phyloP scores from a whole-genome alignment of 2,329 filamentous ascomycete genomes.

The Alternaria incomplexa region DNA sequence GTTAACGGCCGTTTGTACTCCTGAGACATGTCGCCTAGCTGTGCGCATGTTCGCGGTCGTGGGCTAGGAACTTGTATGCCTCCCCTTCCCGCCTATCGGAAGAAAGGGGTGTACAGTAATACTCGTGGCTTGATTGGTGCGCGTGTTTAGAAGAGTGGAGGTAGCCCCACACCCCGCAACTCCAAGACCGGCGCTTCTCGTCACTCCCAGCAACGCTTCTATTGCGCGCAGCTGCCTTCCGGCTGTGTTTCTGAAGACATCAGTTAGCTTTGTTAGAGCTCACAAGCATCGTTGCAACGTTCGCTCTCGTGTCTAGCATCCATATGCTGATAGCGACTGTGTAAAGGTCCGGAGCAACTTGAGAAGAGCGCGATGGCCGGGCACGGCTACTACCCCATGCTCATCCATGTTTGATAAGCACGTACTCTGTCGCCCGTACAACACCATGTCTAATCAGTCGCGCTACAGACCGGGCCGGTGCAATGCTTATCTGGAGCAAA shows the following conservation, averaged over 20 bases:
- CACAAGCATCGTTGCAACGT: not conserved
- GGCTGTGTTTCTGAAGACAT: not conserved
- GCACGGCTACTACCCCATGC: not conserved
- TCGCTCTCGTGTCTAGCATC: not conserved
- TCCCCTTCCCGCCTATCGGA: not conserved
- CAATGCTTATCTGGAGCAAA: constrained; percentile 1
- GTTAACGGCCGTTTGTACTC: not conserved
- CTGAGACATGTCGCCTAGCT: not conserved
- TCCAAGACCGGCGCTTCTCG: not conserved
- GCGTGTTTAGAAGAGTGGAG: not conserved
- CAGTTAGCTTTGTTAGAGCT: not conserved
- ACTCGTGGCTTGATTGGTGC: not conserved
- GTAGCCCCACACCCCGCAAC: not conserved
- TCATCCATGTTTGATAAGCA: not conserved
- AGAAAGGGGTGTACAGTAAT: not conserved
- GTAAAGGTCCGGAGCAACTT: not conserved
- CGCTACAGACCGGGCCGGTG: constrained; percentile 8
- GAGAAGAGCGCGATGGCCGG: not conserved
- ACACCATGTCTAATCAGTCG: not conserved
- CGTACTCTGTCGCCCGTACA: not conserved
- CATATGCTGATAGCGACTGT: not conserved
- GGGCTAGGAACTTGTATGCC: not conserved
- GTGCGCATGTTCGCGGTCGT: not conserved
- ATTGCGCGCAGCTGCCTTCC: not conserved
- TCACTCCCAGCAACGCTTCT: not conserved